Evolutionary conservation across 306 rosid genomes (phyloP).

Genomic region (Cucurbita ficifolia): DNA sequence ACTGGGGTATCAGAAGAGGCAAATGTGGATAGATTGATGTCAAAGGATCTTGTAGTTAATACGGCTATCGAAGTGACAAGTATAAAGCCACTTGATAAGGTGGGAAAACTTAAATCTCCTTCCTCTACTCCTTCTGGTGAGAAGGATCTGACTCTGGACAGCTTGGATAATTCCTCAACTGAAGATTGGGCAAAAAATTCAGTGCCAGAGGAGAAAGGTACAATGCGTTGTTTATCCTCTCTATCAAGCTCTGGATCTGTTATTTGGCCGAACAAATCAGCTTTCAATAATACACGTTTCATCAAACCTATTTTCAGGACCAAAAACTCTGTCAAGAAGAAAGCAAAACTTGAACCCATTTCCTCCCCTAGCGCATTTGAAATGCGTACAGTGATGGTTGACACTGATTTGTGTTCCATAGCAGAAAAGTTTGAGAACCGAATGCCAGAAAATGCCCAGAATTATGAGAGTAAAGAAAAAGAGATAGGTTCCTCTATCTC

Average conservation of each 20-base stretch:
- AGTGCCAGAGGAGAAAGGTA: conserved; percentile 22
- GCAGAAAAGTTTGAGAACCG: conserved; percentile 30
- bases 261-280: conserved; percentile 37
- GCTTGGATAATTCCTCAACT: conserved; percentile 20
- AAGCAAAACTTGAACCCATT: conserved; percentile 41
- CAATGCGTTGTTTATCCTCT: conserved; percentile 26
- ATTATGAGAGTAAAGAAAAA: conserved; percentile 29
- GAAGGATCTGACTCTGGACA: conserved; percentile 20
- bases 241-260: conserved; percentile 27
- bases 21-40: conserved; percentile 19
- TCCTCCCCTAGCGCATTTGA: conserved; percentile 28
- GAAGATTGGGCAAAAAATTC: conserved; percentile 24
- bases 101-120: conserved; percentile 23
- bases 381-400: conserved; percentile 17
- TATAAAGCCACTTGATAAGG: neutral
- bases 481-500: conserved; percentile 34
- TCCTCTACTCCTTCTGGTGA: conserved; percentile 15
- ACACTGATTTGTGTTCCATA: conserved; percentile 26
- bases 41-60: conserved; percentile 30
- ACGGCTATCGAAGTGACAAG: conserved; percentile 22
- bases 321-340: conserved; percentile 51
- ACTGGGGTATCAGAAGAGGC: conserved; percentile 17
- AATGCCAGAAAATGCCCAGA: conserved; percentile 18
- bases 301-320: conserved; percentile 44
- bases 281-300: conserved; percentile 37